Conservation (phyloP, 2,329 filamentous ascomycete genomes). For the Pseudocercospora fuligena region DNA sequence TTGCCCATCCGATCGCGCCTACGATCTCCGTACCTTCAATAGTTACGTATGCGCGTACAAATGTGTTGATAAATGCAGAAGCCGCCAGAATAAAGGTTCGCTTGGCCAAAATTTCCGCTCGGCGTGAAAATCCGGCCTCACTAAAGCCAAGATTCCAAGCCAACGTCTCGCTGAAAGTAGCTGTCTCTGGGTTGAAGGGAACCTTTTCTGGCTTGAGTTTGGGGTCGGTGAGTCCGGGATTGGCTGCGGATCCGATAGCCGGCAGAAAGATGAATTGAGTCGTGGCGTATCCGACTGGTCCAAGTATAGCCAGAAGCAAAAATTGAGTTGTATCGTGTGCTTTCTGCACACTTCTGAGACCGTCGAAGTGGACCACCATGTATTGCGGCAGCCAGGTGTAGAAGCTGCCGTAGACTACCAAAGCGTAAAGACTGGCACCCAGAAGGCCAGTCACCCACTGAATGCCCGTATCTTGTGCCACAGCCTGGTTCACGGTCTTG, state of each 20-base stretch:
- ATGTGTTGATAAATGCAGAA: slow-evolving; percentile 58
- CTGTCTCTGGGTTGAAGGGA: slow-evolving; percentile 67
- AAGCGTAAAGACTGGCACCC: slow-evolving; percentile 73
- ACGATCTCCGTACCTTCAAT: slow-evolving; percentile 70
- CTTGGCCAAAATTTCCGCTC: slow-evolving; percentile 65
- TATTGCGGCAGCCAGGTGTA: slow-evolving; percentile 71
- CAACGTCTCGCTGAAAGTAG: slow-evolving; percentile 71
- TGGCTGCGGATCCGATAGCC: slow-evolving; percentile 54
- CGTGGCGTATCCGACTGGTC: slow-evolving; percentile 73
- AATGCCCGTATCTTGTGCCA: slow-evolving; percentile 65
- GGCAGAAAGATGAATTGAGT: slow-evolving; percentile 79
- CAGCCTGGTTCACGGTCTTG: slow-evolving; percentile 52
- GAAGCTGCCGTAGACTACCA: slow-evolving; percentile 72
- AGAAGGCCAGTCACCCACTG: slow-evolving; percentile 69
- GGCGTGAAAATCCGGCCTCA: slow-evolving; percentile 68
- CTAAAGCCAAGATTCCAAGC: slow-evolving; percentile 66
- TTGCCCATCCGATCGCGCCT: slow-evolving; percentile 75
- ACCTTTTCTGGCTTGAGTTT: slow-evolving; percentile 47
- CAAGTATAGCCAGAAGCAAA: slow-evolving; percentile 56
- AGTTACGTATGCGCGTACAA: slow-evolving; percentile 68
- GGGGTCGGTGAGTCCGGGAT: slow-evolving; percentile 33
- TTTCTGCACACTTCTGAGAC: slow-evolving; percentile 69
- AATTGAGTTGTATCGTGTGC: slow-evolving; percentile 66
- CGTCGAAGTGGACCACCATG: slow-evolving; percentile 77
- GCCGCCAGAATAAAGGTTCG: slow-evolving; percentile 57